Conservation (phyloP, 2,329 filamentous ascomycete species). For the Gyromitra esculenta region DNA sequence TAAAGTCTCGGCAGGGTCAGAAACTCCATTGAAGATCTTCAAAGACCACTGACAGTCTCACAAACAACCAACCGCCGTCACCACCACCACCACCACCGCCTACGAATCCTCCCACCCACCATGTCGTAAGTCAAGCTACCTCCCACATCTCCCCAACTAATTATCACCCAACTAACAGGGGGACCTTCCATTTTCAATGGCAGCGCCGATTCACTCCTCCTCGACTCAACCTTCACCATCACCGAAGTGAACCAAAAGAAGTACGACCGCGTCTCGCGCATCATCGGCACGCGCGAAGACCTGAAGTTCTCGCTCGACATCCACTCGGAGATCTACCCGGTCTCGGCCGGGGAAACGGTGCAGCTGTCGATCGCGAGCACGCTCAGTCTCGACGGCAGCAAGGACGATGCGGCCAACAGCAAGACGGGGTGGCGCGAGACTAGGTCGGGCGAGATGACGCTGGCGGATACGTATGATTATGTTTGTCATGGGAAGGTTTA, state of each 20-base stretch:
- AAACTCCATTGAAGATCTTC: not conserved
- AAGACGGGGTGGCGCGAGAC: constrained; percentile 78
- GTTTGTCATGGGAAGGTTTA: constrained; percentile 90
- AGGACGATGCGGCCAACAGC: constrained; percentile 72
- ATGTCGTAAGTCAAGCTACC: constrained; percentile 45
- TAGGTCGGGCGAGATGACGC: constrained; percentile 67
- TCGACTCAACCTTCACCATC: constrained; percentile 90
- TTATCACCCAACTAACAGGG: not conserved
- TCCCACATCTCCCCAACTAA: not conserved
- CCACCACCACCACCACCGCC: not conserved
- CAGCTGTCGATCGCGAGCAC: constrained; percentile 85
- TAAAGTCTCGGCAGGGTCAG: not conserved
- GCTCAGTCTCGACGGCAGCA: constrained; percentile 81
- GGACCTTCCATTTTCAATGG: too few species aligned
- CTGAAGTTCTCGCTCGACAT: constrained; percentile 85
- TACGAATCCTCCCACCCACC: not conserved
- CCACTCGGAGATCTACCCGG: constrained; percentile 90
- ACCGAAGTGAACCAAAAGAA: constrained; percentile 82
- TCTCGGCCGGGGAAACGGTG: constrained; percentile 76
- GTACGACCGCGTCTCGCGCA: constrained; percentile 93
- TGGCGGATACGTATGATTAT: constrained; percentile 85
- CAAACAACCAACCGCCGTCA: not conserved
- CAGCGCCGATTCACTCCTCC: constrained; percentile 72
- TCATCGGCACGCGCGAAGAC: constrained; percentile 80
- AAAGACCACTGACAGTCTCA: not conserved